A percentile compares a stretch with the other conserved stretches of the same genome.
These are phyloP conservation scores for Medicago lupulina DNA, from an alignment of 306 rosid species.

Conservation along the genomic window DNA sequence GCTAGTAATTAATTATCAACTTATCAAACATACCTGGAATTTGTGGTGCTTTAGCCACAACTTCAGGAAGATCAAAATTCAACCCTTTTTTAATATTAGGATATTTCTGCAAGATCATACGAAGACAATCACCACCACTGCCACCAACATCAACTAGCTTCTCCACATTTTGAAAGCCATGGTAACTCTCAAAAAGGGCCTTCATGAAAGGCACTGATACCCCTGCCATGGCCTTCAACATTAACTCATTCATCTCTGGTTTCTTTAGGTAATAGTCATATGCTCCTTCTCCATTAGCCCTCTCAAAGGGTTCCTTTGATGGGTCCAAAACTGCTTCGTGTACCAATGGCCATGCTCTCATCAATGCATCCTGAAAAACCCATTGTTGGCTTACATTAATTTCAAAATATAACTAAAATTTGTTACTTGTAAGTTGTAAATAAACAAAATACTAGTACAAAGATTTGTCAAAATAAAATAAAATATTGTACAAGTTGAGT, in stretches of 20 bases:
- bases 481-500: too few species aligned
- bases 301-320: constrained; percentile 74
- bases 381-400: background rate
- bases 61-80: constrained; percentile 85
- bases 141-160: constrained; percentile 91
- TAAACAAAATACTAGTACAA: too few species aligned
- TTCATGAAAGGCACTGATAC: constrained; percentile 86
- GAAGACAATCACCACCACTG: constrained; percentile 88
- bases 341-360: constrained; percentile 86
- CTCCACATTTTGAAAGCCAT: constrained; percentile 67
- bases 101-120: constrained; percentile 69
- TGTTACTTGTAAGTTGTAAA: too few species aligned
- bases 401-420: too few species aligned
- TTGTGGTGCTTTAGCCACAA: constrained; percentile 77
- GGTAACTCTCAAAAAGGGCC: constrained; percentile 65
- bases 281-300: constrained; percentile 77
- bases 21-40: constrained; percentile 49
- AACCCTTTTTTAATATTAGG: constrained; percentile 64
- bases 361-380: constrained; percentile 60
- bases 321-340: constrained; percentile 92
- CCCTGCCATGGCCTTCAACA: constrained; percentile 87
- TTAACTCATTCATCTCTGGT: constrained; percentile 78
- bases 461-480: too few species aligned
- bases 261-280: constrained; percentile 71
- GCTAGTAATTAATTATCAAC: background rate